Percentiles rank a stretch among this genome's conserved stretches.
Conservation (phyloP, 2,329 filamentous ascomycete species). For the Aspergillus pseudonomiae region DNA sequence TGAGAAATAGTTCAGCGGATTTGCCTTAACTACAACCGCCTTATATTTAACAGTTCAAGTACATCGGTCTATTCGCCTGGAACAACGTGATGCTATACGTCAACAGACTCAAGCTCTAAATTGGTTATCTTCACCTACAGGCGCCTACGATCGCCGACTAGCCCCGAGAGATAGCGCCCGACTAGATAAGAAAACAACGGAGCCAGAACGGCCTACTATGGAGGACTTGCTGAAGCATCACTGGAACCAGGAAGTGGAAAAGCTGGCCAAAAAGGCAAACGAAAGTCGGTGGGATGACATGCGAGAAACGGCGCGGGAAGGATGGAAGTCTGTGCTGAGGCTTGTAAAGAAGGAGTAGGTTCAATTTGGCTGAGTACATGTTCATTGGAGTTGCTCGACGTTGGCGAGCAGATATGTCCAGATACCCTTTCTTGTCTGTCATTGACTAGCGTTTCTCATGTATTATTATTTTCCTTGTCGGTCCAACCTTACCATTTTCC, state of each 20-base stretch:
- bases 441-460: constrained; percentile 10
- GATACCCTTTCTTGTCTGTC: constrained; percentile 22
- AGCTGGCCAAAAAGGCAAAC: constrained; percentile 67
- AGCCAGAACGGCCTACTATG: constrained; percentile 48
- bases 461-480: constrained; percentile 7
- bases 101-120: constrained; percentile 48
- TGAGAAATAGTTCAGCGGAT: constrained; percentile 66
- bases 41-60: constrained; percentile 72
- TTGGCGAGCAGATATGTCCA: constrained; percentile 4
- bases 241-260: constrained; percentile 76
- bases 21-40: constrained; percentile 72
- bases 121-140: constrained; percentile 39
- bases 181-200: not conserved
- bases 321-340: constrained; percentile 51
- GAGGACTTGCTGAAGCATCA: constrained; percentile 72
- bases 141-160: constrained; percentile 39
- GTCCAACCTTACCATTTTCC: not conserved
- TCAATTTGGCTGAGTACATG: constrained; percentile 6
- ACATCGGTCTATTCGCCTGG: constrained; percentile 68
- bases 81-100: constrained; percentile 48
- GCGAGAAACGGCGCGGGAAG: constrained; percentile 51
- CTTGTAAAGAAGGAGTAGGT: constrained; percentile 38
- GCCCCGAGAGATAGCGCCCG: constrained; percentile 17
- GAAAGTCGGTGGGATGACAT: constrained; percentile 66
- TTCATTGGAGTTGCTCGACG: constrained; percentile 6